These are phyloP conservation scores for Phyllosticta citriasiana DNA, from an alignment of 2,329 filamentous ascomycete genomes.

Conservation along the genomic window DNA sequence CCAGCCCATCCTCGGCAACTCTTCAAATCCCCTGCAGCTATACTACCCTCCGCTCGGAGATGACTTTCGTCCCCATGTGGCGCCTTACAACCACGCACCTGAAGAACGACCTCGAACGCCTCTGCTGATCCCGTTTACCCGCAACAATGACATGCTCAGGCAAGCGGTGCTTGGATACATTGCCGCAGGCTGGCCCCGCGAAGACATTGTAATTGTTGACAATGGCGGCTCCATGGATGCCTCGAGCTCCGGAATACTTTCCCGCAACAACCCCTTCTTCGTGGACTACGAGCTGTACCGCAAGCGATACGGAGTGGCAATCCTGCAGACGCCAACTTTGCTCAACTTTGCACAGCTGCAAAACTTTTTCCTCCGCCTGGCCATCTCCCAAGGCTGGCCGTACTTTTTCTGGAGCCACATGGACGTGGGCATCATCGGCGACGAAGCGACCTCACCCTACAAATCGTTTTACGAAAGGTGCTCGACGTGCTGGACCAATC, in stretches of 20 bases:
- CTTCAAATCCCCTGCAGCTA: neutral
- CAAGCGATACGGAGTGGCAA: constrained; percentile 34
- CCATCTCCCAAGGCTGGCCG: constrained; percentile 35
- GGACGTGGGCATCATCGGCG: constrained; percentile 40
- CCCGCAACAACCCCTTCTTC: constrained; percentile 47
- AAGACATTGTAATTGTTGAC: constrained; percentile 49
- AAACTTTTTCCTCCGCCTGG: constrained; percentile 42
- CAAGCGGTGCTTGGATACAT: constrained; percentile 49
- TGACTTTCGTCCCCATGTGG: constrained; percentile 7
- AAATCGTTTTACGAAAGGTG: constrained; percentile 22
- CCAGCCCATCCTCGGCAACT: neutral
- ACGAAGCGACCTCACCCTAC: constrained; percentile 26
- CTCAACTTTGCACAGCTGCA: constrained; percentile 47
- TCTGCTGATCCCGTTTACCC: constrained; percentile 50
- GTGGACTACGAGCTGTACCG: constrained; percentile 43
- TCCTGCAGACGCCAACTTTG: constrained; percentile 42
- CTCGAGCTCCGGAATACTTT: constrained; percentile 40
- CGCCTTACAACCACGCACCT: constrained; percentile 11
- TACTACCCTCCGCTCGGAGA: constrained; percentile 12
- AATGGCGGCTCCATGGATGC: constrained; percentile 49
- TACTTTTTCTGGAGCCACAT: constrained; percentile 51
- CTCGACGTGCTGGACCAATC: constrained; percentile 14
- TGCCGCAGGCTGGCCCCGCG: constrained; percentile 48
- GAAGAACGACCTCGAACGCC: constrained; percentile 28
- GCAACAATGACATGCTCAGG: constrained; percentile 45